Percentiles rank a stretch among this genome's conserved stretches.
phyloP scores from a whole-genome alignment of 148 eudicot genomes.

The Beta vulgaris region DNA sequence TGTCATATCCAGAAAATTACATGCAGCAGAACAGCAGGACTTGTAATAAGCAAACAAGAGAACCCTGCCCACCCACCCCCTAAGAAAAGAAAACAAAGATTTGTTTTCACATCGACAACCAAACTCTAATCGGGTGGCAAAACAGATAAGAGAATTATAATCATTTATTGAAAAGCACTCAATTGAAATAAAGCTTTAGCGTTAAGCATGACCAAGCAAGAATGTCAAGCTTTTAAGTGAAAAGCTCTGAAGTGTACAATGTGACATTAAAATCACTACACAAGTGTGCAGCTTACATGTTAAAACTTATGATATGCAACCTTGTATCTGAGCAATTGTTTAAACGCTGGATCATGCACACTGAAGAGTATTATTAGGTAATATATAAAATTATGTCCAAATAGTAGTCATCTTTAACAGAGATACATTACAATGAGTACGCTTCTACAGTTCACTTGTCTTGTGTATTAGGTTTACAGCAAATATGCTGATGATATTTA shows the following conservation, averaged over 20 bases:
- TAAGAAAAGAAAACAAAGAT: no score
- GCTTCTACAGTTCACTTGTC: not conserved
- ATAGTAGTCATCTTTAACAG: not conserved
- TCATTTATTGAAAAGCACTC: no score
- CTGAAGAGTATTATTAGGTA: not conserved
- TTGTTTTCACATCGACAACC: no score
- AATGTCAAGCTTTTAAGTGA: not conserved
- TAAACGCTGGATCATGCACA: not conserved
- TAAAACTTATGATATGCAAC: not conserved
- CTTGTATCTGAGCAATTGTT: not conserved
- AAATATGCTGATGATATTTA: not conserved
- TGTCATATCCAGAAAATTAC: not conserved
- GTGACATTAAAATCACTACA: not conserved
- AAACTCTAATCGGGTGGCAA: no score
- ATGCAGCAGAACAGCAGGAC: no score
- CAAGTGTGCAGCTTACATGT: not conserved
- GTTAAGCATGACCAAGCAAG: not conserved
- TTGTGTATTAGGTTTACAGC: not conserved
- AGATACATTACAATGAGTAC: not conserved
- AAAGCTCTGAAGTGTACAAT: not conserved
- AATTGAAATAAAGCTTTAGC: not conserved
- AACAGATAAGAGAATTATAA: no score
- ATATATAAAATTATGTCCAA: not conserved
- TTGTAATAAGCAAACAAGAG: no score
- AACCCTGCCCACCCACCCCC: no score